Conservation (phyloP, 176 grass and related monocot genomes). For the Oryza australiensis region DNA sequence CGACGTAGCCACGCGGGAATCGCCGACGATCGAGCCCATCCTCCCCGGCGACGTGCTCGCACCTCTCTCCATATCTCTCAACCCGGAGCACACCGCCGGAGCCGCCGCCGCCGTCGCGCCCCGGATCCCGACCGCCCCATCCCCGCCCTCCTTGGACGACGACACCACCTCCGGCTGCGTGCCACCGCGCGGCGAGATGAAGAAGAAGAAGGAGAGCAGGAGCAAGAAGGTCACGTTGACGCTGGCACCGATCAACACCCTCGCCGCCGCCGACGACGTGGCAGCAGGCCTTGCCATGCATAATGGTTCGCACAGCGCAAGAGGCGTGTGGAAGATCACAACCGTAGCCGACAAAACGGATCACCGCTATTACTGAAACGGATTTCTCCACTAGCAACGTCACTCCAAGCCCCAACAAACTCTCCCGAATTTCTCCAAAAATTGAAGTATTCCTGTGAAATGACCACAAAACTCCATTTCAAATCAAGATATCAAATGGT, state of each 20-base stretch:
- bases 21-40: background rate
- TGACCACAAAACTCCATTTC: too few relatives aligned
- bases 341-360: background rate
- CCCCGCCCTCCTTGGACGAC: background rate
- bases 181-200: background rate
- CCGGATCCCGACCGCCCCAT: background rate
- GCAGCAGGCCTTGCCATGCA: constrained; percentile 31
- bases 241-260: background rate
- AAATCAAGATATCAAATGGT: background rate
- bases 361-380: background rate
- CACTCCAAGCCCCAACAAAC: background rate
- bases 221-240: constrained; percentile 35
- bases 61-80: constrained; percentile 9
- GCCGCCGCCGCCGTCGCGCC: background rate
- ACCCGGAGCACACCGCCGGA: constrained; percentile 28
- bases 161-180: background rate
- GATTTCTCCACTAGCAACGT: background rate
- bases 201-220: constrained; percentile 12
- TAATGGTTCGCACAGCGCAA: background rate
- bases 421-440: background rate
- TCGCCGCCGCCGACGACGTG: background rate
- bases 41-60: background rate
- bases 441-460: background rate
- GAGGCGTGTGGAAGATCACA: background rate
- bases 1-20: constrained; percentile 43